Evolutionary conservation across 1,284 basidiomycete genomes (phyloP), one percentile per base, ranked within the genome.

Genomic region (Ganoderma sinense): DNA sequence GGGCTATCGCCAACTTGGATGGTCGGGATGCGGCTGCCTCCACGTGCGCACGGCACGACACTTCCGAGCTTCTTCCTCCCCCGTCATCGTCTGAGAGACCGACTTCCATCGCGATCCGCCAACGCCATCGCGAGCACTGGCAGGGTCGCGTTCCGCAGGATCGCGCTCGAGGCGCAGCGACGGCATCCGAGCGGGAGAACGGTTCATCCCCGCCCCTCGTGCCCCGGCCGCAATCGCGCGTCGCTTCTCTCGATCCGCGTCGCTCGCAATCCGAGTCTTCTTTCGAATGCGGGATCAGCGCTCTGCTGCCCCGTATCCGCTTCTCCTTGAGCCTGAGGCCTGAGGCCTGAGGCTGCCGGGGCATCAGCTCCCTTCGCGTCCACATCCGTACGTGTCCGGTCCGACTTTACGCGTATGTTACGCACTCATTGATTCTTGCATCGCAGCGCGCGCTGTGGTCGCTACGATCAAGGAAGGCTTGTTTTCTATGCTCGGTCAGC

Each of bases 171-270:
- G 31, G 33, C n/a, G 18, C 56, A 26, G n/a, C 33, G 31, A 18
- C 55, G 33, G 33, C 56, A 31, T n/a, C 29, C 56, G 33, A 51
- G 56, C 56, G 56, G 18, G n/a, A 59, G 33, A 59, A 59, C 33
- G 20, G 33, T 59, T 59, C 56, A 39, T 39, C 56, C 56, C 56
- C 56, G 56, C 31, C 56, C 31, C 55, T n/a, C 55, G 29, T 33
- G 31, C 31, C 55, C 55, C 56, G 56, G 56, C 18, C 56, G 33
- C 56, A 59, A 59, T 59, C 31, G 56, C 56, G 10, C 33, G 18
- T 39, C n/a, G 26, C 56, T 39, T 59, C 56, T 39, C 31, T 39
- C 56, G 56, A 33, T 59, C 56, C 56, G 56, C 20, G 56, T 59
- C 56, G 33, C 31, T 39, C 56, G 33, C 31, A 29, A 33, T 31